Conservation (phyloP, 2,329 filamentous ascomycete species). For the Venturia pyrina region DNA sequence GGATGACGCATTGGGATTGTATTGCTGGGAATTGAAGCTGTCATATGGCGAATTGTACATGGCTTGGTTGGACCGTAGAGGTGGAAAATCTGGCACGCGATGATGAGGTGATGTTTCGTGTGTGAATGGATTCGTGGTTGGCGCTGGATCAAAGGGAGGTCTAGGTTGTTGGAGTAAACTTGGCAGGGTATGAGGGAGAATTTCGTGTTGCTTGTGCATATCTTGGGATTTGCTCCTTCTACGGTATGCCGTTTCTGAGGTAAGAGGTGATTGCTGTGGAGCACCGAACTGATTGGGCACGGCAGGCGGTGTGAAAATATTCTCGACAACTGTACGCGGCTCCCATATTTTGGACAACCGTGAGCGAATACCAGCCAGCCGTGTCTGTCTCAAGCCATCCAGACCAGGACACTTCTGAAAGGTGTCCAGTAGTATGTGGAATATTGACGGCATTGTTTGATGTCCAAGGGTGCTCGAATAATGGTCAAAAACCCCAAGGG, state of each 20-base stretch:
- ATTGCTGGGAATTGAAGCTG: conserved; percentile 15
- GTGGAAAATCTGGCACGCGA: background rate
- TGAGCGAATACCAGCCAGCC: conserved; percentile 8
- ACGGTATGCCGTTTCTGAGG: background rate
- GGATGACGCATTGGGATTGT: conserved; percentile 21
- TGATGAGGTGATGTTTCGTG: background rate
- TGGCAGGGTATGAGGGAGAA: background rate
- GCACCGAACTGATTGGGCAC: background rate
- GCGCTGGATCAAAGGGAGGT: background rate
- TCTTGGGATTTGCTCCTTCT: background rate
- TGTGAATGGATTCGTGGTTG: background rate
- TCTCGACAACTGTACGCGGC: background rate
- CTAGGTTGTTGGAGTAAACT: background rate
- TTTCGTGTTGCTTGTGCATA: background rate
- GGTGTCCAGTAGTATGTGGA: background rate
- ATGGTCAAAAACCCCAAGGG: conserved; percentile 11
- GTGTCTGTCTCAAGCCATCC: conserved; percentile 8
- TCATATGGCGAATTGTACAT: background rate
- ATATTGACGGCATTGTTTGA: conserved; percentile 19
- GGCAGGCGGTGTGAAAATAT: background rate
- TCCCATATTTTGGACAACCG: conserved; percentile 15
- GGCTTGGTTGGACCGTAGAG: background rate
- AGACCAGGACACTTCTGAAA: background rate
- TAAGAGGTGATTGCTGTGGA: background rate
- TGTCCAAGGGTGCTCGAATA: conserved; percentile 19